A percentile compares a stretch with the other conserved stretches of the same genome.
Evolutionary conservation across 176 grass and related monocot species (phyloP).

Genomic region (Alopecurus myosuroides): DNA sequence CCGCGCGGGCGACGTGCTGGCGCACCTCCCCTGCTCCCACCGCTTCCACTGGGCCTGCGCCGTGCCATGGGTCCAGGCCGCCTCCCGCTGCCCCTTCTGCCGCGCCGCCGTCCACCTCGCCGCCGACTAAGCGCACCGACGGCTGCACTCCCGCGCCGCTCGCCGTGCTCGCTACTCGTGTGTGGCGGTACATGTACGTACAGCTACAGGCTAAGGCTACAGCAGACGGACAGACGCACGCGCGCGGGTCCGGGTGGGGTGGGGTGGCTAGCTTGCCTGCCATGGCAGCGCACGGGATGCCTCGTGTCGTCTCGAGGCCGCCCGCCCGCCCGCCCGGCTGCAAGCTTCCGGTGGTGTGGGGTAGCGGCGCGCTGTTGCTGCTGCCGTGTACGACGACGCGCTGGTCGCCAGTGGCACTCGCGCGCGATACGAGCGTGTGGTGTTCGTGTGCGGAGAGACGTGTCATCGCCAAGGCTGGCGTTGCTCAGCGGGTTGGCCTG

Average conservation of each 20-base stretch:
- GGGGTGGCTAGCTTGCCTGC: too few relatives aligned
- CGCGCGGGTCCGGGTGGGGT: too few relatives aligned
- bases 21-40: conserved; percentile 75
- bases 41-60: conserved; percentile 88
- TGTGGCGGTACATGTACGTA: background rate
- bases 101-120: conserved; percentile 35
- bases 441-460: too few relatives aligned
- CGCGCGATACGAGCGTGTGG: too few relatives aligned
- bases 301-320: background rate
- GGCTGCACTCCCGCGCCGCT: too few relatives aligned
- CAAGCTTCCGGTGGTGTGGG: background rate
- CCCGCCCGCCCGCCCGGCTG: too few relatives aligned
- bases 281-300: background rate
- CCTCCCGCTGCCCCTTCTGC: conserved; percentile 72
- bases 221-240: background rate
- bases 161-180: background rate
- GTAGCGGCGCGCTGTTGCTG: background rate
- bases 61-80: conserved; percentile 70
- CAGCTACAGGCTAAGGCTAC: background rate
- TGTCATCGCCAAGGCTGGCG: too few relatives aligned
- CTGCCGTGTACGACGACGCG: background rate
- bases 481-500: too few relatives aligned
- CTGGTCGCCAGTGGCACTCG: background rate
- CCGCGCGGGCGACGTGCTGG: conserved; percentile 48
- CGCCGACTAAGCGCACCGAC: background rate